Conservation (phyloP, 306 rosid genomes). For the Sicyos edulis region DNA sequence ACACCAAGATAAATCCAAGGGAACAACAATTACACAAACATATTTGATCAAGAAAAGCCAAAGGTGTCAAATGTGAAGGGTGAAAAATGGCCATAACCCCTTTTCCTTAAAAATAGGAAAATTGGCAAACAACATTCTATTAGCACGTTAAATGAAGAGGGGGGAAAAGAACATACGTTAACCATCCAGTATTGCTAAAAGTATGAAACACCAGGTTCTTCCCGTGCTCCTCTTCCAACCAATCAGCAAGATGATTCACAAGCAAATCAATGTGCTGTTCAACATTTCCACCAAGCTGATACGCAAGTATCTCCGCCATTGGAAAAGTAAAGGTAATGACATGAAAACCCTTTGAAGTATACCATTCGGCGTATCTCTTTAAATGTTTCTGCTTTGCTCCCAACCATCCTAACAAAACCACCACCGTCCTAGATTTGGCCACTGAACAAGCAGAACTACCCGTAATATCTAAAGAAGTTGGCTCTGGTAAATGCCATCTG, state of each 20-base stretch:
- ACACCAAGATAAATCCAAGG: constrained; percentile 24
- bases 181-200: constrained; percentile 99
- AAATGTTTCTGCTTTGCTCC: constrained; percentile 97
- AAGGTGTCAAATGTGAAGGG: background rate
- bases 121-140: background rate
- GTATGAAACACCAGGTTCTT: constrained; percentile 89
- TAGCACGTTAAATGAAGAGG: constrained; percentile 1
- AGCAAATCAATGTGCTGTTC: constrained; percentile 71
- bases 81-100: background rate
- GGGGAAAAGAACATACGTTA: constrained; percentile 51
- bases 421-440: constrained; percentile 68
- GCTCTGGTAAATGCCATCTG: constrained; percentile 91
- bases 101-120: background rate
- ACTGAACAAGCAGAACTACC: constrained; percentile 41
- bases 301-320: constrained; percentile 71
- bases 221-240: constrained; percentile 83
- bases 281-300: constrained; percentile 71
- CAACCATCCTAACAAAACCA: constrained; percentile 91
- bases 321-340: constrained; percentile 87
- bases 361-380: constrained; percentile 84
- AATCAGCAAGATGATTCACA: constrained; percentile 73
- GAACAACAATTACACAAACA: constrained; percentile 24
- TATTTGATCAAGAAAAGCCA: background rate
- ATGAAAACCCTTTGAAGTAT: constrained; percentile 82
- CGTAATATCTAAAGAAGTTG: constrained; percentile 32